Conservation (phyloP, 2,329 filamentous ascomycete genomes). For the Stagonosporopsis chrysanthemi region DNA sequence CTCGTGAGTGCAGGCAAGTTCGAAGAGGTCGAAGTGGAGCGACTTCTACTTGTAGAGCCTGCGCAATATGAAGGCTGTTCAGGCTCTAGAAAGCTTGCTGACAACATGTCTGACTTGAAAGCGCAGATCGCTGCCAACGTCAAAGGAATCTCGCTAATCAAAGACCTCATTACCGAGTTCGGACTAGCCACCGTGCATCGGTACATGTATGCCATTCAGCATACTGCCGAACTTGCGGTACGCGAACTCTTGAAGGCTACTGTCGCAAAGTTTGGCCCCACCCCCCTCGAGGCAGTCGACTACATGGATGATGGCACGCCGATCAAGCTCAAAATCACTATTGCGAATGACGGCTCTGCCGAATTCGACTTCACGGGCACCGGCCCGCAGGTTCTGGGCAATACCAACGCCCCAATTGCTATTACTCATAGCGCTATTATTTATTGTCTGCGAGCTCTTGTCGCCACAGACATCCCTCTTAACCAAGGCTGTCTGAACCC, state of each 20-base stretch:
- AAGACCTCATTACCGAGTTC: slow-evolving; percentile 46
- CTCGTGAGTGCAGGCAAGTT: slow-evolving; percentile 44
- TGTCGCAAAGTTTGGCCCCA: slow-evolving; percentile 16
- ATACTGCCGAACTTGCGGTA: slow-evolving; percentile 28
- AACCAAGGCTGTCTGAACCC: slow-evolving; percentile 53
- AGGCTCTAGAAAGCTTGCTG: slow-evolving; percentile 41
- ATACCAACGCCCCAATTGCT: slow-evolving; percentile 48
- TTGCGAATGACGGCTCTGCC: slow-evolving; percentile 6
- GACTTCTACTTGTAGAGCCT: slow-evolving; percentile 37
- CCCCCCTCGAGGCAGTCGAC: slow-evolving; percentile 31
- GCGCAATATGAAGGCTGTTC: slow-evolving; percentile 51
- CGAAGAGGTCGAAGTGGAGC: slow-evolving; percentile 42
- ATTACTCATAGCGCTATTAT: slow-evolving; percentile 65
- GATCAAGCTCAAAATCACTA: slow-evolving; percentile 25
- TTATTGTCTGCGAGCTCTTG: slow-evolving; percentile 47
- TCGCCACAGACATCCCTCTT: slow-evolving; percentile 49
- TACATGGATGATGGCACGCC: slow-evolving; percentile 51
- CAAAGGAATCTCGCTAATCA: slow-evolving; percentile 45
- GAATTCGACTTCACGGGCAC: slow-evolving; percentile 28
- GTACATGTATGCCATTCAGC: too few relatives aligned
- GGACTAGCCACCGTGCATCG: slow-evolving; percentile 44
- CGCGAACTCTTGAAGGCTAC: slow-evolving; percentile 38
- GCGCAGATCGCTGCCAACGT: slow-evolving; percentile 45
- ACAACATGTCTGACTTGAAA: slow-evolving; percentile 46
- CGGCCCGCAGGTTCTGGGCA: slow-evolving; percentile 44